Conservation (phyloP, 768 basidiomycete genomes). For the Hygrophoropsis aurantiaca region DNA sequence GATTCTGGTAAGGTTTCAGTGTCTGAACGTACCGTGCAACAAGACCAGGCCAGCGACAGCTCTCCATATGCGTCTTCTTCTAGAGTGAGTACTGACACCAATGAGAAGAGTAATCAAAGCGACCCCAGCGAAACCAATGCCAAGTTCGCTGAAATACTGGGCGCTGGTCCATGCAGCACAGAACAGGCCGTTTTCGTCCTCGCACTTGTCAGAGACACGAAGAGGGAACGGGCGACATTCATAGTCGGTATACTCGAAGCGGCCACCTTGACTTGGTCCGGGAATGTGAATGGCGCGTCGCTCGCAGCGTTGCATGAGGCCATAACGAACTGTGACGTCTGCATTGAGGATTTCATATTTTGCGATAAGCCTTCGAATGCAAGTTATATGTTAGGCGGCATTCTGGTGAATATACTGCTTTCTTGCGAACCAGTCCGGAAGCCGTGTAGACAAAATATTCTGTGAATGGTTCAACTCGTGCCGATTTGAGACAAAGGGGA, state of each 20-base stretch:
- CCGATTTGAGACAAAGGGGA: background rate
- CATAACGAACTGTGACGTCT: constrained; percentile 54
- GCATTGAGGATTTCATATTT: constrained; percentile 46
- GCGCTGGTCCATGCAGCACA: constrained; percentile 75
- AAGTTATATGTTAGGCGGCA: constrained; percentile 20
- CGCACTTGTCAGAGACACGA: constrained; percentile 45
- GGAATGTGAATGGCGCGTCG: constrained; percentile 49
- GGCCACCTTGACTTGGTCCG: constrained; percentile 39
- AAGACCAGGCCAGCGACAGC: constrained; percentile 65
- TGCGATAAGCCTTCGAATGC: constrained; percentile 40
- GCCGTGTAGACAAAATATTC: constrained; percentile 56
- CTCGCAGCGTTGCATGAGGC: constrained; percentile 59
- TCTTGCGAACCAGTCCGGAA: constrained; percentile 63
- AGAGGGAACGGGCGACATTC: constrained; percentile 68
- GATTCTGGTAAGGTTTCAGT: background rate
- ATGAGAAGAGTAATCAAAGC: constrained; percentile 60
- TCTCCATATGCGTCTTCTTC: constrained; percentile 75
- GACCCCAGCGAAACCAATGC: constrained; percentile 60
- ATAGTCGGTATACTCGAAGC: constrained; percentile 51
- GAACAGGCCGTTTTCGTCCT: constrained; percentile 53
- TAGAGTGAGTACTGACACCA: constrained; percentile 71
- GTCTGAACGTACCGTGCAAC: constrained; percentile 49
- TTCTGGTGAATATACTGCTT: constrained; percentile 14
- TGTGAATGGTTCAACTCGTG: constrained; percentile 21
- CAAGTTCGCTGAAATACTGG: constrained; percentile 62